These are phyloP conservation scores for Pythium monospermum DNA, from an alignment of 352 stramenopile species.

Conservation along the genomic window DNA sequence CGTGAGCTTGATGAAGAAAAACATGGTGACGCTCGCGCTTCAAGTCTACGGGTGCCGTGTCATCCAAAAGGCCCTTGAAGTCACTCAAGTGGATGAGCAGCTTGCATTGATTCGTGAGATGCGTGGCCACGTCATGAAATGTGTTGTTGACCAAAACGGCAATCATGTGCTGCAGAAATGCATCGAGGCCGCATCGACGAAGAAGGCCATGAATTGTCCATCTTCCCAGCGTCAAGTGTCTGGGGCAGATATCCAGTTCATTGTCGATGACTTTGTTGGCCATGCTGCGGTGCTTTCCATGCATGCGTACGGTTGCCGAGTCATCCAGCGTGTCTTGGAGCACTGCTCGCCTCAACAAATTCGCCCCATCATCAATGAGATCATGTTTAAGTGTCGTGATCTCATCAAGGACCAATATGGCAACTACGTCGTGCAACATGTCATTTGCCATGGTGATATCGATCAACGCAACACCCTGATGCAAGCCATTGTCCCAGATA, in stretches of 20 bases:
- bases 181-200: conserved; percentile 88
- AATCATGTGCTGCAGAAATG: conserved; percentile 99
- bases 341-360: conserved; percentile 91
- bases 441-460: conserved; percentile 91
- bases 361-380: conserved; percentile 90
- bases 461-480: conserved; percentile 82
- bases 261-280: conserved; percentile 94
- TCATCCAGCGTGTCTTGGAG: conserved; percentile 98
- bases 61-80: conserved; percentile 92
- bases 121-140: conserved; percentile 83
- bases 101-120: conserved; percentile 77
- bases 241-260: conserved; percentile 94
- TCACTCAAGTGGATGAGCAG: conserved; percentile 69
- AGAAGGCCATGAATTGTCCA: conserved; percentile 17
- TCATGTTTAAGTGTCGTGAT: conserved; percentile 86
- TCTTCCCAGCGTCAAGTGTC: conserved; percentile 35
- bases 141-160: conserved; percentile 96
- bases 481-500: conserved; percentile 79
- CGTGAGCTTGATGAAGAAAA: conserved; percentile 82
- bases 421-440: conserved; percentile 99
- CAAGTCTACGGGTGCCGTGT: conserved; percentile 97
- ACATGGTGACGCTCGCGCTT: conserved; percentile 94
- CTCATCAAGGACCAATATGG: conserved; percentile 96
- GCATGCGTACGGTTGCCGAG: conserved; percentile 98
- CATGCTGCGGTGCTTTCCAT: conserved; percentile 90